phyloP scores from a whole-genome alignment of 306 rosid genomes.

The Carpinus viminea region DNA sequence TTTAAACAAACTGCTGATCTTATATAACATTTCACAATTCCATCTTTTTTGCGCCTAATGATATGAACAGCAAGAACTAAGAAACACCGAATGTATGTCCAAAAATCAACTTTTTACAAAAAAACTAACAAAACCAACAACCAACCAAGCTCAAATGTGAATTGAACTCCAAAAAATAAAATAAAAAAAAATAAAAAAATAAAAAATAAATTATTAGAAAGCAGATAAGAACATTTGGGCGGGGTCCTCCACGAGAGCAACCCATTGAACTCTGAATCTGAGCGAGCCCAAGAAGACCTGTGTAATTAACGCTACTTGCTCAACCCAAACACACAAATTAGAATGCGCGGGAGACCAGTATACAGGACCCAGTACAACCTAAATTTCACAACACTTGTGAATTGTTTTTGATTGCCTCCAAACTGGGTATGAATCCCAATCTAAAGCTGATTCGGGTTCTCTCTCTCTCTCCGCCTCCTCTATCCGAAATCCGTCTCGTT shows the following conservation, averaged over 20 bases:
- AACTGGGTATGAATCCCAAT: slow-evolving; percentile 16
- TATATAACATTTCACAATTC: neutral
- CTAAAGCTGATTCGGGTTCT: no score
- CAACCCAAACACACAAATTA: neutral
- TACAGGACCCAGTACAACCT: slow-evolving; percentile 20
- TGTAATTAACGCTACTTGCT: slow-evolving; percentile 1
- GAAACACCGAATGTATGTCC: neutral
- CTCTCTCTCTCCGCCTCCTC: no score
- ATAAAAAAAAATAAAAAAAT: no score
- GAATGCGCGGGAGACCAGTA: neutral
- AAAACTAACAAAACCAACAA: slow-evolving; percentile 16
- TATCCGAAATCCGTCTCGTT: no score
- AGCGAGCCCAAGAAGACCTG: slow-evolving; percentile 25
- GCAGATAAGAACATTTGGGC: slow-evolving; percentile 64
- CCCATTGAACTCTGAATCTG: slow-evolving; percentile 60
- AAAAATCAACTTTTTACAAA: slow-evolving; percentile 12
- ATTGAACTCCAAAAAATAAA: slow-evolving; percentile 4
- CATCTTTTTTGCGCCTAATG: neutral
- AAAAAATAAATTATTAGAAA: neutral
- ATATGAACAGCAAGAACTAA: neutral
- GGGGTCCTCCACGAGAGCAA: slow-evolving; percentile 95
- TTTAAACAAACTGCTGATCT: neutral
- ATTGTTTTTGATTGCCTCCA: neutral
- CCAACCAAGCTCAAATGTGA: slow-evolving; percentile 5
- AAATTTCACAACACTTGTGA: slow-evolving; percentile 7